phyloP scores from a whole-genome alignment of 2,329 filamentous ascomycete species.

The Cladosporium colombiae region DNA sequence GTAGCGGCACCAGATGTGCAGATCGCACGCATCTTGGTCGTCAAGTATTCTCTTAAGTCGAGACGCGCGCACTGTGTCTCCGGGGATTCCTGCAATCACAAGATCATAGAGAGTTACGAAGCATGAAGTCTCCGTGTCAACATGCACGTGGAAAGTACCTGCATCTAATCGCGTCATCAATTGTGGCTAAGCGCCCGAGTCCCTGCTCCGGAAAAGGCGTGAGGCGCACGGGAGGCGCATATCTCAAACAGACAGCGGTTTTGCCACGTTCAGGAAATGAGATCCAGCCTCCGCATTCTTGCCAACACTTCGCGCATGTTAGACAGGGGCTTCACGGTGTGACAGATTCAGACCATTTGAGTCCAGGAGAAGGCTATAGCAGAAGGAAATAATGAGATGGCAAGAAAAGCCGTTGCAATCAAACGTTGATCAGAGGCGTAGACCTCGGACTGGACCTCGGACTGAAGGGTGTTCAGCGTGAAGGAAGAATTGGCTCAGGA shows the following conservation, averaged over 20 bases:
- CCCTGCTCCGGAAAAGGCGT: background rate
- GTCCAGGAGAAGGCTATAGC: background rate
- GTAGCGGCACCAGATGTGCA: background rate
- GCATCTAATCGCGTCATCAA: background rate
- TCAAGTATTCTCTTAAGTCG: background rate
- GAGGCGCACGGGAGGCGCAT: background rate
- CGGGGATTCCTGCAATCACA: background rate
- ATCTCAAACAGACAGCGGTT: background rate
- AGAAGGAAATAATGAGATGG: background rate
- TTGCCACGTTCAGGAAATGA: conserved; percentile 6
- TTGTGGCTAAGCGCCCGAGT: background rate
- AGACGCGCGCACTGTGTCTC: background rate
- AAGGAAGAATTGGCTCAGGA: conserved; percentile 5
- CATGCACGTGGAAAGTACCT: background rate
- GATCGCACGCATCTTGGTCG: background rate
- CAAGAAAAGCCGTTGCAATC: background rate
- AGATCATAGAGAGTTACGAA: background rate
- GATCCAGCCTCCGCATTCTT: conserved; percentile 1
- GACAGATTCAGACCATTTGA: background rate
- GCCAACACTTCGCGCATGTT: background rate
- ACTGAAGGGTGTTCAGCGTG: background rate
- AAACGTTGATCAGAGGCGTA: background rate
- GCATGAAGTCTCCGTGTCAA: background rate
- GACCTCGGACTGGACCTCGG: background rate
- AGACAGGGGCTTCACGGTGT: background rate